Evolutionary conservation across 345 rosid genomes (phyloP).

Genomic region (rapeseed (Brassica napus)): DNA sequence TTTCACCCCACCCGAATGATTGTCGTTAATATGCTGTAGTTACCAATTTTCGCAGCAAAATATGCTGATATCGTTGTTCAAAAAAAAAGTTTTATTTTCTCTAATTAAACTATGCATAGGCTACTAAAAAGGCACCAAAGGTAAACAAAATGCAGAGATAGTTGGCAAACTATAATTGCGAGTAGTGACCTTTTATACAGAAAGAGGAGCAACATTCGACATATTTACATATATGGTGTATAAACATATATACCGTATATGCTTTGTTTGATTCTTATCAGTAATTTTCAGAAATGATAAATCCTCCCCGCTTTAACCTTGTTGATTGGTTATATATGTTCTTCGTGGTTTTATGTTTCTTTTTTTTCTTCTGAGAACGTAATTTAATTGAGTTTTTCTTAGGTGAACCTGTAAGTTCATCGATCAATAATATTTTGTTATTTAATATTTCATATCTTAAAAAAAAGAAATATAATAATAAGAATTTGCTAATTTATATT

Average conservation of each 20-base stretch:
- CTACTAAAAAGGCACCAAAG: slow-evolving; percentile 23
- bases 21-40: slow-evolving; percentile 11
- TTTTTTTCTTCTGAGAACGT: neutral
- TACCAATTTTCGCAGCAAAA: neutral
- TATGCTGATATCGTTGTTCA: too few relatives aligned
- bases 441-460: too few relatives aligned
- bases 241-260: too few relatives aligned
- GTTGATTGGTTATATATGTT: neutral
- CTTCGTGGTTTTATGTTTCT: neutral
- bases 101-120: slow-evolving; percentile 18
- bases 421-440: too few relatives aligned
- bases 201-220: slow-evolving; percentile 2
- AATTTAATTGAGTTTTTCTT: too few relatives aligned
- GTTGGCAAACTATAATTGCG: slow-evolving; percentile 40
- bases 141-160: slow-evolving; percentile 9
- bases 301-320: neutral
- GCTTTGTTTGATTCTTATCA: slow-evolving; percentile 2
- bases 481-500: too few relatives aligned
- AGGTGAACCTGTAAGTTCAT: too few relatives aligned
- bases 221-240: neutral
- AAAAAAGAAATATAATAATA: too few relatives aligned
- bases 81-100: neutral
- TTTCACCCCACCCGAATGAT: slow-evolving; percentile 35
- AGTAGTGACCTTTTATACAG: slow-evolving; percentile 25
- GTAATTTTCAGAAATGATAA: slow-evolving; percentile 21